Evolutionary conservation across 192 early-diverging fungal genomes (phyloP), one percentile per base, ranked within the genome.

Genomic region (Anaeromyces robustus): DNA sequence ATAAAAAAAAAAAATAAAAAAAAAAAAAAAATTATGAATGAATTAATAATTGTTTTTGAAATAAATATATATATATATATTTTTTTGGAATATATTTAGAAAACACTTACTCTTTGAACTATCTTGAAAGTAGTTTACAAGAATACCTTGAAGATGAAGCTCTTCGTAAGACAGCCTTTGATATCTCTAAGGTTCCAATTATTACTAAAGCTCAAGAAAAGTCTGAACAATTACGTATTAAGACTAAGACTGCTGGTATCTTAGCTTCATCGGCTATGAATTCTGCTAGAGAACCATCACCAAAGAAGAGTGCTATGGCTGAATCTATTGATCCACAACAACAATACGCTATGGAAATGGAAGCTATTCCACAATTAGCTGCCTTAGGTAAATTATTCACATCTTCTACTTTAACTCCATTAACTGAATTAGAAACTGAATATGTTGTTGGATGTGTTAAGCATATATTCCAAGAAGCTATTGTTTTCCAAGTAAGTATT

Each of bases 361-460:
- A 92, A 28, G 87, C 88, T 30, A 91, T 98, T 79, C 93, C 96
- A 11, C 92, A 94, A 84, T 89, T 99, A 81, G 91, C 93, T 11
- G 86, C 89, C 29, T 92, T 97, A 81, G 96, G 96, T 34, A 86
- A 91, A 29, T 84, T 97, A 80, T 94, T 96, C 90, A 96, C 95
- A 82, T 95, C 93, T 28, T 95, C 92, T 79, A 89, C 90, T 83
- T 86, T 92, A n/a, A 88, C 92, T 28, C 91, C 91, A 79, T 87
- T 98, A 29, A 98, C 96, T 26, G 98, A 99, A 83, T 88, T 91
- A 17, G 98, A 98, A 85, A 96, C 95, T 17, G 98, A 99, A 85
- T 99, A 99, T 86, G 92, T 92, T 30, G 95, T 99, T 78, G 86
- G 88, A 29, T 96, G 94, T 82, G 85, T 96, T 79, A 98, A 98